phyloP scores from a whole-genome alignment of 208 protist species.

The Eutreptiella sp. region DNA sequence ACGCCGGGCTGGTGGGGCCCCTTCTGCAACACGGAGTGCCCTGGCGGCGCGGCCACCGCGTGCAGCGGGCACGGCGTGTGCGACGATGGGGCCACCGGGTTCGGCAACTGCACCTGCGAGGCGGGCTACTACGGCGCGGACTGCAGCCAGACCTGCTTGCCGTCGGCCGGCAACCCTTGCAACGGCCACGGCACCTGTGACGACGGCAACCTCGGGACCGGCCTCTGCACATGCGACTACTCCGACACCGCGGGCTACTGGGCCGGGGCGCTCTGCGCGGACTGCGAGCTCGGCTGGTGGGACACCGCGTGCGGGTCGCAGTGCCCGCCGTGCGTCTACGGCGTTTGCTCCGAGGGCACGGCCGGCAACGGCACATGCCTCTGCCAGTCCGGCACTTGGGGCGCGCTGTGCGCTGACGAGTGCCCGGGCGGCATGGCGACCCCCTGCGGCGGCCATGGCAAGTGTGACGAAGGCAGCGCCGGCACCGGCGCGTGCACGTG shows the following conservation, averaged over 20 bases:
- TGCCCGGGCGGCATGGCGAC: not conserved
- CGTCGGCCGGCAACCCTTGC: not conserved
- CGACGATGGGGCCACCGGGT: slow-evolving; percentile 5
- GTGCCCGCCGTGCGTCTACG: not conserved
- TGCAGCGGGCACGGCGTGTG: slow-evolving; percentile 16
- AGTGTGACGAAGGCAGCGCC: slow-evolving; percentile 16
- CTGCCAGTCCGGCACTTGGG: slow-evolving; percentile 17
- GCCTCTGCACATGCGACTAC: slow-evolving; percentile 35
- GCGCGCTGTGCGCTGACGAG: not conserved
- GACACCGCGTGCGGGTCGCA: not conserved
- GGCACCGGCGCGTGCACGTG: slow-evolving; percentile 13
- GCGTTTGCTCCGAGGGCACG: slow-evolving; percentile 10
- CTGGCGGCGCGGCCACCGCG: not conserved
- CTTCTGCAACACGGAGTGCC: not conserved
- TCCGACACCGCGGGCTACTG: slow-evolving; percentile 24
- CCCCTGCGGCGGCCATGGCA: not conserved
- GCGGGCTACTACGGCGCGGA: slow-evolving; percentile 11
- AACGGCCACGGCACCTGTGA: slow-evolving; percentile 7
- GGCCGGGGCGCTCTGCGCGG: slow-evolving; percentile 4
- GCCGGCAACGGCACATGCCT: slow-evolving; percentile 12
- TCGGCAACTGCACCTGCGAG: slow-evolving; percentile 20
- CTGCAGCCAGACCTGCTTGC: not conserved
- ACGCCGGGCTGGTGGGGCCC: not conserved
- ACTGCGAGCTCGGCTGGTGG: slow-evolving; percentile 21
- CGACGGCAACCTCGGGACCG: slow-evolving; percentile 25